Conservation (phyloP, 371 early-diverging fungal genomes). For the Mortierella sp. region DNA sequence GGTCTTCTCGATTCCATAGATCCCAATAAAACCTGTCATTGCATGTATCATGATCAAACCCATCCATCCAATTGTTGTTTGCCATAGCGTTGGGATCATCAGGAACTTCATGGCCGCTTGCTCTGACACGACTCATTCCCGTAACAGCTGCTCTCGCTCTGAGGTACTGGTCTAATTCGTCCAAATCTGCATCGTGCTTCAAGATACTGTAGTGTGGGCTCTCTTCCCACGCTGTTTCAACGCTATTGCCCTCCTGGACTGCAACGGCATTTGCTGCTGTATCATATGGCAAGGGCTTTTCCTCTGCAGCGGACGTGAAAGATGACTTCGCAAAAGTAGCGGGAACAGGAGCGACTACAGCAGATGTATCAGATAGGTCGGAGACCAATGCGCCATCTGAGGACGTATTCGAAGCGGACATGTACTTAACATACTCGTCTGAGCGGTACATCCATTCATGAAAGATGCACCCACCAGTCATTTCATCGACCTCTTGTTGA, state of each 20-base stretch:
- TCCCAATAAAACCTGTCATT: constrained; percentile 41
- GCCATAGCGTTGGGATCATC: background rate
- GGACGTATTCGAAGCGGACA: background rate
- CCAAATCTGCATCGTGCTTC: constrained; percentile 39
- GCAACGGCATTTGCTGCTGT: background rate
- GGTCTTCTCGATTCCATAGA: constrained; percentile 29
- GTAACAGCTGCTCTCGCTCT: background rate
- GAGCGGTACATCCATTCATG: constrained; percentile 47
- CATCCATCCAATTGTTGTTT: constrained; percentile 16
- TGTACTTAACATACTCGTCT: constrained; percentile 24
- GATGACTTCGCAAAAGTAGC: background rate
- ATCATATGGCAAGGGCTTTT: background rate
- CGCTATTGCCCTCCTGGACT: background rate
- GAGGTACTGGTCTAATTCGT: constrained; percentile 39
- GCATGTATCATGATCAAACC: constrained; percentile 28
- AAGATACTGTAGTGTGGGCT: constrained; percentile 29
- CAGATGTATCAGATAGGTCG: constrained; percentile 6
- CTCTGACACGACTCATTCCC: background rate
- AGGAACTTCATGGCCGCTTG: background rate
- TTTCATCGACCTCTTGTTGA: background rate
- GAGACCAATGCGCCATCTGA: constrained; percentile 1
- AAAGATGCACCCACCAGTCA: constrained; percentile 2
- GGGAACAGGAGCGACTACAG: background rate
- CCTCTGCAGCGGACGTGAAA: background rate
- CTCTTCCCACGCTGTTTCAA: background rate